phyloP scores from a whole-genome alignment of 2,329 filamentous ascomycete genomes.

The Volutella citrinella region DNA sequence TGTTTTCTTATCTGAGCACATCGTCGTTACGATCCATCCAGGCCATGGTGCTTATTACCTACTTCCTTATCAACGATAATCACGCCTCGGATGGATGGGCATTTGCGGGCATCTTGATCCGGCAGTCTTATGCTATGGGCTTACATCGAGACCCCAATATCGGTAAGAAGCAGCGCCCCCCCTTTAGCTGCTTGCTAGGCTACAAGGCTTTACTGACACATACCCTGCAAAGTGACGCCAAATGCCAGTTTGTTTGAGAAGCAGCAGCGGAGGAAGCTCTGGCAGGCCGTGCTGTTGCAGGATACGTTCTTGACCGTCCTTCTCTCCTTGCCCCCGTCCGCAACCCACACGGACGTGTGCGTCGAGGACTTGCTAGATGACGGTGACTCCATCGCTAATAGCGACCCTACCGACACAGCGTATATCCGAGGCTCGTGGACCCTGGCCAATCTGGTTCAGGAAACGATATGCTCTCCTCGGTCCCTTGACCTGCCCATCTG shows the following conservation, averaged over 20 bases:
- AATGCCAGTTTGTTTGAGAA: slow-evolving; percentile 68
- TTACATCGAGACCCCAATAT: slow-evolving; percentile 77
- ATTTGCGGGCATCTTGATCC: slow-evolving; percentile 73
- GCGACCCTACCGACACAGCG: slow-evolving; percentile 62
- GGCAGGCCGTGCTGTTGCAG: slow-evolving; percentile 78
- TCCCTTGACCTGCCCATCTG: slow-evolving; percentile 72
- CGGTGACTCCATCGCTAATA: slow-evolving; percentile 51
- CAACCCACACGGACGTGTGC: slow-evolving; percentile 75
- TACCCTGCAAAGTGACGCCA: slow-evolving; percentile 49
- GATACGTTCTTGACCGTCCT: slow-evolving; percentile 80
- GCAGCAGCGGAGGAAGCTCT: slow-evolving; percentile 74
- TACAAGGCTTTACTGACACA: slow-evolving; percentile 14
- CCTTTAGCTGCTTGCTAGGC: not conserved
- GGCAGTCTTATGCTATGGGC: slow-evolving; percentile 79
- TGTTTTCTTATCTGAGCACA: slow-evolving; percentile 74
- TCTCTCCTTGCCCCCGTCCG: slow-evolving; percentile 71
- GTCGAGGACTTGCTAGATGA: slow-evolving; percentile 72
- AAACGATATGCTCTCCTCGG: slow-evolving; percentile 70
- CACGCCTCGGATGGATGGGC: slow-evolving; percentile 81
- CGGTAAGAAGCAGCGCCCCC: slow-evolving; percentile 38
- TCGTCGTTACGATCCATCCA: slow-evolving; percentile 72
- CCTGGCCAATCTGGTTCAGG: slow-evolving; percentile 73
- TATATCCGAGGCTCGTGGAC: slow-evolving; percentile 79
- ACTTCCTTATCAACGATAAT: slow-evolving; percentile 84
- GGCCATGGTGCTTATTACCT: slow-evolving; percentile 76